These are phyloP conservation scores for Termitomyces sp. DNA, from an alignment of 768 basidiomycete genomes.

Conservation along the genomic window DNA sequence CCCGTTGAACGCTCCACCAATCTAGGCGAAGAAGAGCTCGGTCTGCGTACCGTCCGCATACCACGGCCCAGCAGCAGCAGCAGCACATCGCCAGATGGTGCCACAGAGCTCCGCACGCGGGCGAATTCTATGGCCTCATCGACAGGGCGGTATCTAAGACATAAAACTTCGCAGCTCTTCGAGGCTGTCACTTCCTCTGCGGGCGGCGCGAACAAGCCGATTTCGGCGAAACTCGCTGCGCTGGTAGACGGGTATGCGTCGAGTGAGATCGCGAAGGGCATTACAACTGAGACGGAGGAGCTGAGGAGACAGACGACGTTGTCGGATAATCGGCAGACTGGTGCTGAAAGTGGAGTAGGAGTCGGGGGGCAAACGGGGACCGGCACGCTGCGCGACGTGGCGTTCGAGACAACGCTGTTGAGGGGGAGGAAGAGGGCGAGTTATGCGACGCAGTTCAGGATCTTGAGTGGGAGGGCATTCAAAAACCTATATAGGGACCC, in stretches of 20 bases:
- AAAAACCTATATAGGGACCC: slow-evolving; percentile 98
- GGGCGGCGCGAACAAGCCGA: slow-evolving; percentile 19
- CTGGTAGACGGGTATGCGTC: slow-evolving; percentile 70
- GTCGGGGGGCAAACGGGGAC: slow-evolving; percentile 22
- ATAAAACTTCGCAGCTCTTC: slow-evolving; percentile 70
- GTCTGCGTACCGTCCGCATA: slow-evolving; percentile 33
- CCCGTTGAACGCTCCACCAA: slow-evolving; percentile 32
- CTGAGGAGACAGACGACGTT: slow-evolving; percentile 29
- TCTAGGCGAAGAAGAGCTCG: slow-evolving; percentile 68
- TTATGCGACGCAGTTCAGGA: slow-evolving; percentile 87
- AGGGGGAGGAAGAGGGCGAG: slow-evolving; percentile 75
- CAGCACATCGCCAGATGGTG: slow-evolving; percentile 27
- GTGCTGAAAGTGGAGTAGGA: slow-evolving; percentile 5
- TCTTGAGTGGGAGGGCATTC: slow-evolving; percentile 93
- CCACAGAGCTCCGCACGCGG: slow-evolving; percentile 47
- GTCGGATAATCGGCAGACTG: slow-evolving; percentile 20
- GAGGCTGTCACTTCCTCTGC: slow-evolving; percentile 43
- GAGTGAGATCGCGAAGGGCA: slow-evolving; percentile 59
- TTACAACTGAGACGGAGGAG: slow-evolving; percentile 57
- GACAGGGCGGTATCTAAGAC: slow-evolving; percentile 50
- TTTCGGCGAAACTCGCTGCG: slow-evolving; percentile 55
- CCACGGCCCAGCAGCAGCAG: slow-evolving; percentile 28
- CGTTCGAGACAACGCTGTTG: slow-evolving; percentile 60
- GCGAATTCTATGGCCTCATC: slow-evolving; percentile 36
- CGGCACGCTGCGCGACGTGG: slow-evolving; percentile 56